phyloP scores from a whole-genome alignment of 805 yeast species.

The Trichomonascus vanleenenianus region DNA sequence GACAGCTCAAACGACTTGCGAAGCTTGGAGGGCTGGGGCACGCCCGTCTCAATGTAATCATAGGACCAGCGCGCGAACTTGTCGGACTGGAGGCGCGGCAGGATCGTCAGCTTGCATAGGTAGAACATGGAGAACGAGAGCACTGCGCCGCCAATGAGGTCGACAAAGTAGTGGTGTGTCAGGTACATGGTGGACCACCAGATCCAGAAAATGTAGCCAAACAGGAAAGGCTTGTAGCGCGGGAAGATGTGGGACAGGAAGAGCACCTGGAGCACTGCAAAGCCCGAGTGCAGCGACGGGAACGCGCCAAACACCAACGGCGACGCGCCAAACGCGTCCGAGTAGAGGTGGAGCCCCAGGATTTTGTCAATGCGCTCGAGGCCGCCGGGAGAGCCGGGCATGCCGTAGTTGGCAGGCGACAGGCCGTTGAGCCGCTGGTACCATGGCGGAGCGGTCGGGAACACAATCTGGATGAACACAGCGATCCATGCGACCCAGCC shows the following conservation, averaged over 20 bases:
- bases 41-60: slow-evolving; percentile 31
- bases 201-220: slow-evolving; percentile 78
- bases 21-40: slow-evolving; percentile 16
- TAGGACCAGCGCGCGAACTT: slow-evolving; percentile 36
- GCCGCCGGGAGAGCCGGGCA: slow-evolving; percentile 96
- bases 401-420: slow-evolving; percentile 81
- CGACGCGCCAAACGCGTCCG: slow-evolving; percentile 72
- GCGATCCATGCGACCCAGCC: slow-evolving; percentile 91
- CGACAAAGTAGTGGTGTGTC: slow-evolving; percentile 94
- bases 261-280: slow-evolving; percentile 88
- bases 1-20: slow-evolving; percentile 21
- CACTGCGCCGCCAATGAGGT: slow-evolving; percentile 89
- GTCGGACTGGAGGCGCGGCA: slow-evolving; percentile 45
- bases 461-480: slow-evolving; percentile 69
- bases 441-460: slow-evolving; percentile 99
- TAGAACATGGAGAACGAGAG: slow-evolving; percentile 64
- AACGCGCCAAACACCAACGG: slow-evolving; percentile 92
- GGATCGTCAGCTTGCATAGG: slow-evolving; percentile 51
- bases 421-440: slow-evolving; percentile 78
- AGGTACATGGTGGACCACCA: slow-evolving; percentile 99
- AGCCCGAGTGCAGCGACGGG: slow-evolving; percentile 84
- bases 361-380: slow-evolving; percentile 76
- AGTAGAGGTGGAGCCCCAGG: slow-evolving; percentile 74
- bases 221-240: slow-evolving; percentile 51
- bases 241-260: slow-evolving; percentile 84